These are phyloP conservation scores for Paraglomus occultum DNA, from an alignment of 192 early-diverging fungal genomes.

Conservation along the genomic window DNA sequence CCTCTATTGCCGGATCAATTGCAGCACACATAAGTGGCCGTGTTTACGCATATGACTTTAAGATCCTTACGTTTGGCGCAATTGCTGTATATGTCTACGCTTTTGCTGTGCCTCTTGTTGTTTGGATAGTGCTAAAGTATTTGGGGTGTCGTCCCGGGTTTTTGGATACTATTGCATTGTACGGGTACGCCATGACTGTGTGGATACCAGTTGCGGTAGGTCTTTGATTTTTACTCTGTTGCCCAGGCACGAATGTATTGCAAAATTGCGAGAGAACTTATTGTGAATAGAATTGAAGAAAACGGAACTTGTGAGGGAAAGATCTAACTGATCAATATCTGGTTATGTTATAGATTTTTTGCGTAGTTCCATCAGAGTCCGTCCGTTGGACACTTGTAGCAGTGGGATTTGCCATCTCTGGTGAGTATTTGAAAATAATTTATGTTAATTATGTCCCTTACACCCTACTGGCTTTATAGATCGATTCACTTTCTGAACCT, in stretches of 20 bases:
- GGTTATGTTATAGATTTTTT: constrained; percentile 56
- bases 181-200: constrained; percentile 88
- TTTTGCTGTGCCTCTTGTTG: constrained; percentile 61
- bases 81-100: constrained; percentile 83
- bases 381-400: constrained; percentile 81
- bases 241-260: not conserved
- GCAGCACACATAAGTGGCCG: constrained; percentile 58
- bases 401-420: constrained; percentile 70
- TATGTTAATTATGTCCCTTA: not conserved
- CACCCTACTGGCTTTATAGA: no score
- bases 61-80: constrained; percentile 76
- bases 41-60: constrained; percentile 75
- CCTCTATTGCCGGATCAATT: constrained; percentile 84
- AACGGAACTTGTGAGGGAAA: not conserved
- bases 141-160: constrained; percentile 79
- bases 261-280: not conserved
- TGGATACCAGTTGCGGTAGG: constrained; percentile 91
- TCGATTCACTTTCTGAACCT: constrained; percentile 35
- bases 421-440: constrained; percentile 42
- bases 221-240: constrained; percentile 3
- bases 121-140: constrained; percentile 85
- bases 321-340: not conserved
- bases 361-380: constrained; percentile 78
- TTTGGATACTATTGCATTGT: constrained; percentile 83
- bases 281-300: not conserved